Conservation (phyloP, 2,329 filamentous ascomycete genomes). For the Teratosphaeria gauchensis region DNA sequence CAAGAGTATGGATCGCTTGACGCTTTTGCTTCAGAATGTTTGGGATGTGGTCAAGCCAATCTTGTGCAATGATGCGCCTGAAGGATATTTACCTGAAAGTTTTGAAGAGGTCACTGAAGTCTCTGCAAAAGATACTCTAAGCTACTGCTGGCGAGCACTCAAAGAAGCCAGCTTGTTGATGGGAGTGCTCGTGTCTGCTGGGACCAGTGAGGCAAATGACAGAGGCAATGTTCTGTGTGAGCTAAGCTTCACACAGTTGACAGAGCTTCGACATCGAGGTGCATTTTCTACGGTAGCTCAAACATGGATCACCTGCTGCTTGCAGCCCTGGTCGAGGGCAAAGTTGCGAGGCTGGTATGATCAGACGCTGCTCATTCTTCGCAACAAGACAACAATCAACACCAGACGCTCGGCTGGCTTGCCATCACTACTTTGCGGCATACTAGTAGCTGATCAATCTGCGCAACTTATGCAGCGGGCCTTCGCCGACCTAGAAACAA, state of each 20-base stretch:
- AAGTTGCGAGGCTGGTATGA: slow-evolving; percentile 59
- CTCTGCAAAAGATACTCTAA: slow-evolving; percentile 79
- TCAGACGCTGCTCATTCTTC: slow-evolving; percentile 16
- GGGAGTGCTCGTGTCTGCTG: slow-evolving; percentile 2
- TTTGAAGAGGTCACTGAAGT: slow-evolving; percentile 62
- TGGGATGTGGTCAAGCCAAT: slow-evolving; percentile 69
- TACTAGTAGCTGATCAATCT: slow-evolving; percentile 57
- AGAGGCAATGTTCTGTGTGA: slow-evolving; percentile 23
- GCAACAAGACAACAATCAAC: slow-evolving; percentile 63
- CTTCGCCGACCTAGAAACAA: slow-evolving; percentile 52
- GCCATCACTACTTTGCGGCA: slow-evolving; percentile 73
- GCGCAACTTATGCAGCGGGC: slow-evolving; percentile 51
- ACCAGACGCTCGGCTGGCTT: slow-evolving; percentile 89
- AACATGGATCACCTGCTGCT: slow-evolving; percentile 63
- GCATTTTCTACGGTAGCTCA: slow-evolving; percentile 89
- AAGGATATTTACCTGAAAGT: slow-evolving; percentile 76
- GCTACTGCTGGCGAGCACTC: slow-evolving; percentile 90
- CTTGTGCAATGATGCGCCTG: slow-evolving; percentile 87
- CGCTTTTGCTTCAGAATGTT: slow-evolving; percentile 48
- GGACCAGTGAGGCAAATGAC: neutral
- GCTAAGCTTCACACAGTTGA: slow-evolving; percentile 72
- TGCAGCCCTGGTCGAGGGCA: slow-evolving; percentile 56
- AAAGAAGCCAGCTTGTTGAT: slow-evolving; percentile 72
- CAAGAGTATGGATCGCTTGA: neutral
- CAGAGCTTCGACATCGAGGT: slow-evolving; percentile 75